Evolutionary conservation across 352 stramenopile species (phyloP).

Genomic region (Halophytophthora polymorphica): DNA sequence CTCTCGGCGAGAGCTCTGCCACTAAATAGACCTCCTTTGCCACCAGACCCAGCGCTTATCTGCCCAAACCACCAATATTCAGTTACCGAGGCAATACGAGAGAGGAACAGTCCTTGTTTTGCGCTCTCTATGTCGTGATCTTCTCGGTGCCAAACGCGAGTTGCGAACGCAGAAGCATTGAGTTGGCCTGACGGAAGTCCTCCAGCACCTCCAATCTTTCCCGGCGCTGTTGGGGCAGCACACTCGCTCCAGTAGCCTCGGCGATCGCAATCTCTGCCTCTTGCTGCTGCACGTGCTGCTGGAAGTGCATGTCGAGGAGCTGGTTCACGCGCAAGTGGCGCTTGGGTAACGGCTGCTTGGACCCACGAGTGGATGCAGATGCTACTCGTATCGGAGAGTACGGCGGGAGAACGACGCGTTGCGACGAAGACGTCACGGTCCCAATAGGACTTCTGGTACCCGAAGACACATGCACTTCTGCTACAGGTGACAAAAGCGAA

Average conservation of each 20-base stretch:
- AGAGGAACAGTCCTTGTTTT: neutral
- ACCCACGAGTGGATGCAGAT: conserved; percentile 3
- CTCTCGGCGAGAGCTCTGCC: conserved; percentile 9
- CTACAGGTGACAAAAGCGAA: conserved; percentile 19
- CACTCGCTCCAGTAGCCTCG: conserved; percentile 13
- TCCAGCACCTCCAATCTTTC: conserved; percentile 38
- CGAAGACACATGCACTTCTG: neutral
- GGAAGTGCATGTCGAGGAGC: conserved; percentile 44
- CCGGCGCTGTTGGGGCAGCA: conserved; percentile 6
- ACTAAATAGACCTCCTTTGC: conserved; percentile 12
- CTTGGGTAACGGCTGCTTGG: neutral
- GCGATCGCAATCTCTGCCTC: conserved; percentile 14
- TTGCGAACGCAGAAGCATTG: conserved; percentile 36
- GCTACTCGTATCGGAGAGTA: conserved; percentile 10
- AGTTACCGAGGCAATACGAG: neutral
- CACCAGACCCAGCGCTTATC: neutral
- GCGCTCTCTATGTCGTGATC: conserved; percentile 7
- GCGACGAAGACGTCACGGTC: conserved; percentile 3
- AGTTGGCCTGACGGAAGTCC: conserved; percentile 48
- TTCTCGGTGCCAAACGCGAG: conserved; percentile 22
- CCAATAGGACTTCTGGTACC: neutral
- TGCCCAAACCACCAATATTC: neutral
- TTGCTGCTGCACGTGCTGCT: conserved; percentile 28
- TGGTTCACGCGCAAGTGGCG: conserved; percentile 29
- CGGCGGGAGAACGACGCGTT: conserved; percentile 20